These are phyloP conservation scores for Gypsophila paniculata DNA, from an alignment of 179 eudicot species.

Conservation along the genomic window DNA sequence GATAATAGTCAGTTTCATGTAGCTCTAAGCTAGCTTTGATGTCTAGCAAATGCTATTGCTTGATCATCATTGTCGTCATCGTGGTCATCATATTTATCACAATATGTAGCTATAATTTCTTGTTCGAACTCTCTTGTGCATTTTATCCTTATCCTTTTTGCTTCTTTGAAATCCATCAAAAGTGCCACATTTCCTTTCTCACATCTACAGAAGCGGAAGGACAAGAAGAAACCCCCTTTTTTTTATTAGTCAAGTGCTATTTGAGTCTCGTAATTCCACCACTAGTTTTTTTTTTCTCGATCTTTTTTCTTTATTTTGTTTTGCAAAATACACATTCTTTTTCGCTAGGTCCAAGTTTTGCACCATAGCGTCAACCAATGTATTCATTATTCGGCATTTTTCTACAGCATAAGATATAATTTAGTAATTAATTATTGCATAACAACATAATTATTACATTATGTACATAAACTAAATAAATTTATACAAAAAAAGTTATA, in stretches of 20 bases:
- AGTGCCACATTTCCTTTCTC: not conserved
- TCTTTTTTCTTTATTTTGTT: too few species aligned
- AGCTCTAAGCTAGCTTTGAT: not conserved
- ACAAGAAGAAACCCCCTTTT: not conserved
- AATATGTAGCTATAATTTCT: too few species aligned
- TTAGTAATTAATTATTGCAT: too few species aligned
- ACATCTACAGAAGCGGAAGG: not conserved
- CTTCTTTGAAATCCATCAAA: not conserved
- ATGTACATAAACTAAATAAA: too few species aligned
- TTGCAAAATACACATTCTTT: not conserved
- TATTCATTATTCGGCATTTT: not conserved
- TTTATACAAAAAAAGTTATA: too few species aligned
- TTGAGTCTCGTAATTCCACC: conserved; percentile 2
- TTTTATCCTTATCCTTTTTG: not conserved
- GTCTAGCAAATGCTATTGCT: not conserved
- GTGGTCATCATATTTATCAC: not conserved
- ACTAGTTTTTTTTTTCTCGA: not conserved
- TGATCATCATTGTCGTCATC: not conserved
- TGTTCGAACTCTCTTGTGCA: not conserved
- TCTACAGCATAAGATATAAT: too few species aligned
- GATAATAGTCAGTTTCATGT: not conserved
- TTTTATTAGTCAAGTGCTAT: not conserved
- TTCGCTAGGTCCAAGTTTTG: not conserved
- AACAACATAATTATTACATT: too few species aligned
- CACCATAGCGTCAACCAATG: not conserved